These are phyloP conservation scores for Fusarium compactum DNA, from an alignment of 2,329 filamentous ascomycete genomes.

Conservation along the genomic window DNA sequence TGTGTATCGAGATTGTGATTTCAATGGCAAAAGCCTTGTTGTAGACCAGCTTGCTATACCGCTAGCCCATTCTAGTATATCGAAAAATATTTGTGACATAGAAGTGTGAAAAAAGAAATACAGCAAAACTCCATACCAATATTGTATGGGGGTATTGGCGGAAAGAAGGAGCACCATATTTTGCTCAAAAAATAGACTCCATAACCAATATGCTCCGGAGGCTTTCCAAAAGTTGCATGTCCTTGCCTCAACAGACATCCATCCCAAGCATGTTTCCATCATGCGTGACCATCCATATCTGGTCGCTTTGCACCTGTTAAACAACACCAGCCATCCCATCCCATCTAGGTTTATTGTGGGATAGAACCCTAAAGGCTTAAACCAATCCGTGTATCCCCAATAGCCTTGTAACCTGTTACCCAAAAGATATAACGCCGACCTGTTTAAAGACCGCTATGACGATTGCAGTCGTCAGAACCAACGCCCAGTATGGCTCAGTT, in stretches of 20 bases:
- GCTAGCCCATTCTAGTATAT: conserved; percentile 17
- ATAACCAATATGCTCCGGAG: conserved; percentile 27
- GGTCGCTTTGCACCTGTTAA: conserved; percentile 23
- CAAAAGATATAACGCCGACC: conserved; percentile 40
- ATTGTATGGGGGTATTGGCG: conserved; percentile 32
- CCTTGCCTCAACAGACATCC: conserved; percentile 30
- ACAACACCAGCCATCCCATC: conserved; percentile 20
- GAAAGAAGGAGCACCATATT: conserved; percentile 17
- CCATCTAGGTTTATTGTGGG: conserved; percentile 34
- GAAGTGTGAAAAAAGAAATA: conserved; percentile 4
- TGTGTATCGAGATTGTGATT: conserved; percentile 2
- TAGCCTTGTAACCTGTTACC: conserved; percentile 18
- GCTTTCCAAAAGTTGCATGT: conserved; percentile 17
- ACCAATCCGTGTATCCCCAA: conserved; percentile 19
- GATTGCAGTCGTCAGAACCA: conserved; percentile 32
- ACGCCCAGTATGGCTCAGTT: conserved; percentile 32
- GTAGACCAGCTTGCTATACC: not conserved
- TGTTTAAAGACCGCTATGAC: conserved; percentile 35
- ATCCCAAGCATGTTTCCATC: conserved; percentile 40
- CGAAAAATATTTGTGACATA: conserved; percentile 13
- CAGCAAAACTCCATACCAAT: conserved; percentile 24
- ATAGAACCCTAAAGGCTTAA: conserved; percentile 29
- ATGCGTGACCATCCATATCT: conserved; percentile 34
- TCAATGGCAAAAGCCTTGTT: conserved; percentile 6
- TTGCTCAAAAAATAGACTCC: conserved; percentile 29